These are phyloP conservation scores for Trichosanthes cucumerina DNA, from an alignment of 306 rosid species.

Conservation along the genomic window DNA sequence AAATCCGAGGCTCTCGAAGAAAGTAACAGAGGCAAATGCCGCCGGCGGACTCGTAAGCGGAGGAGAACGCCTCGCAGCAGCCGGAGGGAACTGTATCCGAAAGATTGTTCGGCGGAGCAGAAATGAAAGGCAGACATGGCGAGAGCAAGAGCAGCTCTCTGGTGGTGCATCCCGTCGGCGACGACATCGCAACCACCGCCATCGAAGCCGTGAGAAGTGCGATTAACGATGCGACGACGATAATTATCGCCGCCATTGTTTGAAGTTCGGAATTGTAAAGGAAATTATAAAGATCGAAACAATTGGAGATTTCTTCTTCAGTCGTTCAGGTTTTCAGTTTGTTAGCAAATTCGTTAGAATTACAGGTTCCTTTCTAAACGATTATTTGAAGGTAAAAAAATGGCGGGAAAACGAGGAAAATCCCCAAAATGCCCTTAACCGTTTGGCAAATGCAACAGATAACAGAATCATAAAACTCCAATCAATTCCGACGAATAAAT, in stretches of 20 bases:
- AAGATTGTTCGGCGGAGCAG: constrained; percentile 59
- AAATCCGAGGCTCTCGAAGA: constrained; percentile 34
- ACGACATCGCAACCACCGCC: constrained; percentile 1
- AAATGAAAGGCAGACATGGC: constrained; percentile 47
- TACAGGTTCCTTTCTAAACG: neutral
- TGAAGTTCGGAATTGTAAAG: neutral
- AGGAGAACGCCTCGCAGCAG: constrained; percentile 45
- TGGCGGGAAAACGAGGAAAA: neutral
- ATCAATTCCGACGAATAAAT: neutral
- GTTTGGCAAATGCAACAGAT: neutral
- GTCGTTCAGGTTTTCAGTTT: neutral
- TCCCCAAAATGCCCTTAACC: neutral
- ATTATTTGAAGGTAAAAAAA: neutral
- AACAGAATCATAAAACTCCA: neutral
- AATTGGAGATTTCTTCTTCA: neutral
- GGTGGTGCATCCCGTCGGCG: constrained; percentile 21
- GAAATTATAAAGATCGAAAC: neutral
- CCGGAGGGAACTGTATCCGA: constrained; percentile 26
- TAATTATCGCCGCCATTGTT: constrained; percentile 8
- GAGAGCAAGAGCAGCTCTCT: constrained; percentile 43
- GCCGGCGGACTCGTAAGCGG: constrained; percentile 13
- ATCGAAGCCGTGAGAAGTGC: neutral
- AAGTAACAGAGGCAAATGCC: constrained; percentile 55
- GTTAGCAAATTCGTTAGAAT: neutral
- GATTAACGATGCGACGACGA: neutral